Percentiles rank a stretch among this genome's conserved stretches.
These are phyloP conservation scores for Colletotrichum sp. DNA, from an alignment of 2,329 filamentous ascomycete species.

Conservation along the genomic window DNA sequence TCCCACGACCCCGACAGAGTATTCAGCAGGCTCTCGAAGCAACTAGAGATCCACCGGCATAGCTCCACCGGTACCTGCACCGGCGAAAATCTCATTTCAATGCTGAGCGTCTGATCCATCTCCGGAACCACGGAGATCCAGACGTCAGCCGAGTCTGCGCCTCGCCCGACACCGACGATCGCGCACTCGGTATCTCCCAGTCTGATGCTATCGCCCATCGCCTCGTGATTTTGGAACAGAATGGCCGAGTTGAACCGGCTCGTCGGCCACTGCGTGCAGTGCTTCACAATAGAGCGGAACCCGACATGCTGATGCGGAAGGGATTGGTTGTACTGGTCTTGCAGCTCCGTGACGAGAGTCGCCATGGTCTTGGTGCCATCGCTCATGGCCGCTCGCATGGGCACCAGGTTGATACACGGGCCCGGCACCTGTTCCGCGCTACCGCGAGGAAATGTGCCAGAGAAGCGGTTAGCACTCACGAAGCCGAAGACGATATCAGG, in stretches of 20 bases:
- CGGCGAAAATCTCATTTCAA: not conserved
- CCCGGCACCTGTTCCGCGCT: not conserved
- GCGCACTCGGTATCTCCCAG: not conserved
- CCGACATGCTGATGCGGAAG: not conserved
- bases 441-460: not conserved
- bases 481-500: not conserved
- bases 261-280: not conserved
- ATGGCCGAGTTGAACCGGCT: not conserved
- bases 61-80: not conserved
- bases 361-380: not conserved
- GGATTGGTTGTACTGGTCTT: not conserved
- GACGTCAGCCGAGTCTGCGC: not conserved
- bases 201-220: not conserved
- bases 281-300: not conserved
- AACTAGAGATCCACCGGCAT: not conserved
- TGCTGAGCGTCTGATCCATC: not conserved
- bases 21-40: not conserved
- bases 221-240: not conserved
- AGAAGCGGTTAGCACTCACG: not conserved
- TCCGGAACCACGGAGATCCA: not conserved
- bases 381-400: not conserved
- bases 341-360: not conserved
- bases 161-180: fast-evolving
- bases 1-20: not conserved
- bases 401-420: not conserved